Conservation (phyloP, 2,329 filamentous ascomycete genomes). For the Penicillium sp. region DNA sequence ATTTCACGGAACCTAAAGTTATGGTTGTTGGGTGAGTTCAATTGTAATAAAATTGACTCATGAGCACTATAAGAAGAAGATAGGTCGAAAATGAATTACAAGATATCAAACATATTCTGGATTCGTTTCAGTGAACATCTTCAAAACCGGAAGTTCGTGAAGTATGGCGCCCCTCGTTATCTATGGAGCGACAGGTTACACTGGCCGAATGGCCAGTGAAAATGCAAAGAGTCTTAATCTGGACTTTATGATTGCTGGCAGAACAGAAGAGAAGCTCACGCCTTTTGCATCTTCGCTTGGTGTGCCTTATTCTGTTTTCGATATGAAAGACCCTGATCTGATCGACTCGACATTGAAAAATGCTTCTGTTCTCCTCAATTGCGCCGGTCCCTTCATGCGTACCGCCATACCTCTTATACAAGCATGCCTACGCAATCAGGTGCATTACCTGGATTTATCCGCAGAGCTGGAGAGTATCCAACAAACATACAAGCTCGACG, state of each 20-base stretch:
- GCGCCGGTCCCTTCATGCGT: neutral
- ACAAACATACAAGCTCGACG: neutral
- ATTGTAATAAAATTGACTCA: too few relatives aligned
- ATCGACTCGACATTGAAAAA: neutral
- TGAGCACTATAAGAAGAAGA: too few relatives aligned
- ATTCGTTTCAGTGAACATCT: too few relatives aligned
- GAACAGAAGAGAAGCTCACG: neutral
- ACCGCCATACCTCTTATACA: neutral
- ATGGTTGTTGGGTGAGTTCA: too few relatives aligned
- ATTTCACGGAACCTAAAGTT: too few relatives aligned
- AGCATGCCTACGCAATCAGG: neutral
- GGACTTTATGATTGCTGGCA: neutral
- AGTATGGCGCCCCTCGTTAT: neutral
- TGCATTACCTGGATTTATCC: neutral
- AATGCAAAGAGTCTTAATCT: neutral
- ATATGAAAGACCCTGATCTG: neutral
- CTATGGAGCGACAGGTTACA: neutral
- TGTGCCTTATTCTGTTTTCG: neutral
- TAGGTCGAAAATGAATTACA: too few relatives aligned
- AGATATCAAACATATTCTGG: too few relatives aligned
- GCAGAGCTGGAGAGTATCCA: neutral
- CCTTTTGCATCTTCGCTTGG: neutral
- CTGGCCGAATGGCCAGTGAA: neutral
- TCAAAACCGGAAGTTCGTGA: neutral
- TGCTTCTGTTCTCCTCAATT: neutral